Base-by-base conservation (phyloP, 2,329 filamentous ascomycete species). In the Fusarium tjaetaba region DNA sequence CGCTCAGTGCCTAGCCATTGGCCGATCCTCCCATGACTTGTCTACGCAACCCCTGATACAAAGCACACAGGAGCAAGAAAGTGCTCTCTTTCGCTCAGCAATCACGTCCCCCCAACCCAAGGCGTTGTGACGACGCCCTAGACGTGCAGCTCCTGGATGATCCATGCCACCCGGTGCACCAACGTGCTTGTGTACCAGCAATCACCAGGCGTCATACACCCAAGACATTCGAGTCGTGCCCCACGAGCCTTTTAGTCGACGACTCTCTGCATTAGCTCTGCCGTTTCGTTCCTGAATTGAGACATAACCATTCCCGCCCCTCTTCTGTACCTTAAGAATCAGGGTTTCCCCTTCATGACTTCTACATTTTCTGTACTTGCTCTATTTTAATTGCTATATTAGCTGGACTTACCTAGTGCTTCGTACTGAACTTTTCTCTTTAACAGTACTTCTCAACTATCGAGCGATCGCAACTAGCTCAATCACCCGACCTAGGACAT, bases 381-480 rank as follows among this genome's bases (percentile, higher is more conserved):
- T 59, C 60, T 58, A 56, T 62, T 66, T 49, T 49, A 55, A 56
- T 58, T 43, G 53, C 22, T 58, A 42, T 58, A 28, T 67, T 38
- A 61, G 43, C 61, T 38, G 45, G 60, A 42, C 42, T 16, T 15
- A 49, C 38, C 38, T 64, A 32, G 38, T 65, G 43, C 70, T 56
- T 52, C 32, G n/a, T 77, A 62, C 76, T 78, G 69, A 76, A 60
- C 41, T 48, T 58, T 38, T 41, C 45, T 49, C 36, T 42, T 42
- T 59, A 67, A 45, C 80, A 94, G 89, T 94, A 93, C 83, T 94
- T 94, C 83, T 93, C 92, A 38, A 91, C 89, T 13, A 86, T 92
- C 71, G 92, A 94, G 82, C 88, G 92, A 65, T 86, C 93, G 66
- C 89, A 90, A 76, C 90, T 94, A 79, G 88, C 88, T 57, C 89